These are phyloP conservation scores for Pythium phragmitis DNA, from an alignment of 352 stramenopile genomes.

Conservation along the genomic window DNA sequence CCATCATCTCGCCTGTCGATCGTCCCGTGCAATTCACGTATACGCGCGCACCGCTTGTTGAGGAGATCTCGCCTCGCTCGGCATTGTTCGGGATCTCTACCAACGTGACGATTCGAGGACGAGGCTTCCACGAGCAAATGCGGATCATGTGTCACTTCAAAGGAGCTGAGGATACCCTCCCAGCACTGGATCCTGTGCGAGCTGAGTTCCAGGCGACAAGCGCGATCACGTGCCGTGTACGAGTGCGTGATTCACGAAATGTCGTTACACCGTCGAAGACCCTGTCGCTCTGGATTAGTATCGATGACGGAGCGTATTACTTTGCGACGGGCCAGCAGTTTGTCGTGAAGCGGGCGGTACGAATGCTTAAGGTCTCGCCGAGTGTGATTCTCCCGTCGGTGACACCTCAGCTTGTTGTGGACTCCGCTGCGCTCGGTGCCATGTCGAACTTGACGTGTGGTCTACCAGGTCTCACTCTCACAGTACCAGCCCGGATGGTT, in stretches of 20 bases:
- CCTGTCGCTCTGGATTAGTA: conserved; percentile 15
- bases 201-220: conserved; percentile 8
- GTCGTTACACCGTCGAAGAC: not conserved
- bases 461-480: conserved; percentile 11
- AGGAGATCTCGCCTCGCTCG: conserved; percentile 3
- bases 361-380: conserved; percentile 10
- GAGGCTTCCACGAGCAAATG: conserved; percentile 11
- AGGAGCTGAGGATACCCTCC: not conserved
- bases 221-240: conserved; percentile 6
- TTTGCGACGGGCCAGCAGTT: conserved; percentile 18
- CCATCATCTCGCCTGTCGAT: conserved; percentile 1
- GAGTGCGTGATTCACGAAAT: conserved; percentile 2
- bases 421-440: conserved; percentile 1
- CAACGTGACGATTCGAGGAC: conserved; percentile 15
- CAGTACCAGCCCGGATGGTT: conserved; percentile 10
- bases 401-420: conserved; percentile 5
- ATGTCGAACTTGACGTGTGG: conserved; percentile 14
- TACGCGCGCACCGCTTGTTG: conserved; percentile 7
- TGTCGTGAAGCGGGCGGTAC: conserved; percentile 5
- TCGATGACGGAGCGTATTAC: conserved; percentile 23
- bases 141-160: conserved; percentile 14
- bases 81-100: conserved; percentile 7
- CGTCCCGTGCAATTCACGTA: conserved; percentile 15
- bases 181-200: not conserved
- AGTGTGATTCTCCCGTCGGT: conserved; percentile 18